Evolutionary conservation across 352 stramenopile genomes (phyloP).

Genomic region (Aphanomyces euteiches): DNA sequence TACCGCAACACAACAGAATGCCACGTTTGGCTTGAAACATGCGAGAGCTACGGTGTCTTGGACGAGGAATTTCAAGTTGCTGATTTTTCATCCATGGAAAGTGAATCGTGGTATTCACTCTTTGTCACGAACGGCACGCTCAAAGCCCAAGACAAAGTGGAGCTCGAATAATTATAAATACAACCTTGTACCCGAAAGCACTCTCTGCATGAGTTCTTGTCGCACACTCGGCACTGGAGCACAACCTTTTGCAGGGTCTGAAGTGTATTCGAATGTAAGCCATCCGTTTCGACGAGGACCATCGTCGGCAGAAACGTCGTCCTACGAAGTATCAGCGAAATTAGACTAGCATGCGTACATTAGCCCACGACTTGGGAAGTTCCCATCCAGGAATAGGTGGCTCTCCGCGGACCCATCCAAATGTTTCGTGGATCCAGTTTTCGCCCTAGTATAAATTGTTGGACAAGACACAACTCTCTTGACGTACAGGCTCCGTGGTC

Average conservation of each 20-base stretch:
- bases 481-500: constrained; percentile 56
- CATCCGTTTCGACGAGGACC: constrained; percentile 64
- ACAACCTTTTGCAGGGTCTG: constrained; percentile 58
- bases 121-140: constrained; percentile 33
- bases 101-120: constrained; percentile 55
- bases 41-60: constrained; percentile 69
- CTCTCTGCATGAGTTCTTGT: constrained; percentile 52
- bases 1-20: constrained; percentile 69
- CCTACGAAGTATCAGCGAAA: constrained; percentile 31
- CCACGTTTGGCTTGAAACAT: constrained; percentile 69
- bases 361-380: constrained; percentile 70
- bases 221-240: constrained; percentile 51
- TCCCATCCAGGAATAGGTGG: constrained; percentile 73
- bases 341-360: constrained; percentile 31
- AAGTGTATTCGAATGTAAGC: constrained; percentile 73
- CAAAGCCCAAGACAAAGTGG: neutral
- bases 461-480: neutral
- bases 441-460: constrained; percentile 36
- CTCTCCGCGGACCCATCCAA: constrained; percentile 47
- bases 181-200: constrained; percentile 61
- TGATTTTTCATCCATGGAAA: constrained; percentile 55
- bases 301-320: constrained; percentile 50
- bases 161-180: constrained; percentile 39
- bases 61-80: constrained; percentile 66
- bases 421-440: constrained; percentile 83